These are phyloP conservation scores for Climacium dendroides DNA, from an alignment of 225 moss, liverwort and hornwort species.

Conservation along the genomic window DNA sequence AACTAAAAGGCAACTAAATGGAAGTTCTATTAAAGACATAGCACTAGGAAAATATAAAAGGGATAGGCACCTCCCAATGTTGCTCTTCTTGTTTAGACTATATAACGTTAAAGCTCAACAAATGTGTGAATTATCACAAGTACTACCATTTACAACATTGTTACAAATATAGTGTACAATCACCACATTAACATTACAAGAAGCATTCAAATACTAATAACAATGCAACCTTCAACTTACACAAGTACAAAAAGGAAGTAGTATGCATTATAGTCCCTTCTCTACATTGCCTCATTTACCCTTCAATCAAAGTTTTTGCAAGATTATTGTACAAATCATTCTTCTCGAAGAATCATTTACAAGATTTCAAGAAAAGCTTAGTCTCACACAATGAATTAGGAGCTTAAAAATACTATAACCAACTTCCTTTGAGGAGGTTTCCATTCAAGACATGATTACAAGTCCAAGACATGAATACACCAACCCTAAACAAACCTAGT, in stretches of 20 bases:
- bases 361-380: not conserved
- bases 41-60: not conserved
- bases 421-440: rapidly evolving
- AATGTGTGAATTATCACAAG: not conserved
- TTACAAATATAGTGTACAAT: not conserved
- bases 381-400: rapidly evolving
- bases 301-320: not conserved
- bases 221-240: not conserved
- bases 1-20: no score
- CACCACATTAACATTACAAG: not conserved
- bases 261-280: not conserved
- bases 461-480: not conserved
- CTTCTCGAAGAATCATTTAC: rapidly evolving
- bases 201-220: not conserved
- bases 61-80: not conserved
- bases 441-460: not conserved
- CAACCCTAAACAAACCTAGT: rapidly evolving
- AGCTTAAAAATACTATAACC: not conserved
- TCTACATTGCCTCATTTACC: not conserved
- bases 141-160: not conserved
- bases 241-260: not conserved
- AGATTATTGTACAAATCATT: not conserved
- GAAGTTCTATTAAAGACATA: not conserved
- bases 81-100: not conserved
- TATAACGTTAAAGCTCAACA: not conserved